Evolutionary conservation across 129 eudicot genomes (phyloP).

Genomic region (Flaveria sonorensis): DNA sequence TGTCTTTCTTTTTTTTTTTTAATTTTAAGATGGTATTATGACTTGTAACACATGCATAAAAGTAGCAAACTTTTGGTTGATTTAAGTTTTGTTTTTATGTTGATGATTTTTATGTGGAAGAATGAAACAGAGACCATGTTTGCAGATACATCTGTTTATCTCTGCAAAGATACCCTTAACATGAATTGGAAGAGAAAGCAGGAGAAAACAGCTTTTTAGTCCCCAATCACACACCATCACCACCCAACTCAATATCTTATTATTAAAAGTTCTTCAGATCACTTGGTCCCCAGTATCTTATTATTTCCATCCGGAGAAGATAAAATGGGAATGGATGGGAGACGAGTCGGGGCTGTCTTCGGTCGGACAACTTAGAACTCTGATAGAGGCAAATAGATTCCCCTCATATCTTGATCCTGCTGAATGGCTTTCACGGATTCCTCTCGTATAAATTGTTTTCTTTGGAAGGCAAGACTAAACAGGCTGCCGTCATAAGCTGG

Average conservation of each 20-base stretch:
- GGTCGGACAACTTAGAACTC: no score
- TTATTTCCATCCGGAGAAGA: no score
- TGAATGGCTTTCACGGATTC: no score
- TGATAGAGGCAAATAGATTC: no score
- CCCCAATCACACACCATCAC: conserved; percentile 25
- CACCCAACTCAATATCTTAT: conserved; percentile 1
- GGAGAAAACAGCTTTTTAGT: conserved; percentile 17
- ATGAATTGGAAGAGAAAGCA: conserved; percentile 5
- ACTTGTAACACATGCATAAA: conserved; percentile 28
- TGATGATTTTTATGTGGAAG: conserved; percentile 17
- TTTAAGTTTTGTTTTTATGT: neutral
- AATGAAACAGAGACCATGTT: conserved; percentile 14
- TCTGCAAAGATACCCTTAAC: conserved; percentile 32
- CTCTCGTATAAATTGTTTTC: no score
- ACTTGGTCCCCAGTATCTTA: no score
- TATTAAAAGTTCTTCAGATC: neutral
- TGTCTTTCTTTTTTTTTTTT: neutral
- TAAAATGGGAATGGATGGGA: no score
- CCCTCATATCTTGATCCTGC: no score
- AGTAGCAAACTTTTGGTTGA: neutral
- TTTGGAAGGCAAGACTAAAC: no score
- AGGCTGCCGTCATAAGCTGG: no score
- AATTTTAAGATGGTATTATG: conserved; percentile 2
- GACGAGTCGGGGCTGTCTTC: no score
- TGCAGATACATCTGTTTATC: neutral